These are phyloP conservation scores for Pseudevernia furfuracea DNA, from an alignment of 495 filamentous ascomycete species.

Conservation along the genomic window DNA sequence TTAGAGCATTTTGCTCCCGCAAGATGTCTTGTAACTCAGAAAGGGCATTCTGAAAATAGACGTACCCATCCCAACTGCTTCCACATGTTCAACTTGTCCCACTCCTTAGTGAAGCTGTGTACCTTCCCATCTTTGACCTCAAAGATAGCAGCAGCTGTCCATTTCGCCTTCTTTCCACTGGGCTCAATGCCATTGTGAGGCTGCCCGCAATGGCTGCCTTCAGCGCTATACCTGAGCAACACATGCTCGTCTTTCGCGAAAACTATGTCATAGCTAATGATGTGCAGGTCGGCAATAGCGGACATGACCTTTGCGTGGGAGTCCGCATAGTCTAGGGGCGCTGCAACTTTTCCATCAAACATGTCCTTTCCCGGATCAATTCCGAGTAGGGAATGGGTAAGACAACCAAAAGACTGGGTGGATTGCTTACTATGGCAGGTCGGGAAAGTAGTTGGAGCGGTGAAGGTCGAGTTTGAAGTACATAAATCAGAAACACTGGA, in stretches of 20 bases:
- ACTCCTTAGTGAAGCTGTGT: conserved; percentile 32
- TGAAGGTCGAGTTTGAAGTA: conserved; percentile 23
- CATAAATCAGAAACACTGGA: conserved; percentile 29
- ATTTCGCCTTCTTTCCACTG: conserved; percentile 30
- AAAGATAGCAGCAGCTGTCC: conserved; percentile 33
- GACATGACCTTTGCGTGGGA: conserved; percentile 33
- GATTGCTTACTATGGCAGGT: conserved; percentile 23
- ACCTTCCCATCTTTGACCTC: conserved; percentile 33
- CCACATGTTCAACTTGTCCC: conserved; percentile 34
- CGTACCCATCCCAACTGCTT: conserved; percentile 30
- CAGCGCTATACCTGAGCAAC: conserved; percentile 31
- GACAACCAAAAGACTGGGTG: not conserved
- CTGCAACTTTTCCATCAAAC: not conserved
- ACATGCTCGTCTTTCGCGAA: conserved; percentile 32
- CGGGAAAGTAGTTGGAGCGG: conserved; percentile 29
- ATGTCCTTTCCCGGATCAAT: not conserved
- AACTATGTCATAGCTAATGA: conserved; percentile 29
- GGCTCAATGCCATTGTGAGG: conserved; percentile 31
- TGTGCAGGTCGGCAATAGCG: conserved; percentile 30
- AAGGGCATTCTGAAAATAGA: not conserved
- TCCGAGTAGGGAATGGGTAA: not conserved
- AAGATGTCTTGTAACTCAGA: not conserved
- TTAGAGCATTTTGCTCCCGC: not conserved
- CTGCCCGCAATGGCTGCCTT: conserved; percentile 31
- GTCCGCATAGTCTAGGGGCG: conserved; percentile 33